Percentiles rank a stretch among this genome's conserved stretches.
Conservation (phyloP, 352 stramenopile genomes). For the Blastocystis sp. region DNA sequence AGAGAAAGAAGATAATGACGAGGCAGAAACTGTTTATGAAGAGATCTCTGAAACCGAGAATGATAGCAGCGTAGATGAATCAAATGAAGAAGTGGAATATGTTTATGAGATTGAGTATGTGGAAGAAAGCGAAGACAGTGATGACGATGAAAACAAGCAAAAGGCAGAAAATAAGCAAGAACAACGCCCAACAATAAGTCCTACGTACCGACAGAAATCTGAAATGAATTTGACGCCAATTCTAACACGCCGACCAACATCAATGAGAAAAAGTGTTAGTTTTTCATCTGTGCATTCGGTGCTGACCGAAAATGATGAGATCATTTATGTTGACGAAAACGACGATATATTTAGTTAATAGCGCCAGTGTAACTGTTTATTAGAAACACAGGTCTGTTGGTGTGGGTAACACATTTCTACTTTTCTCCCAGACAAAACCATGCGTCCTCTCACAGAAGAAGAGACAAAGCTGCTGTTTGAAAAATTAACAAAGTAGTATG, state of each 20-base stretch:
- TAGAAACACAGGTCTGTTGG: not conserved
- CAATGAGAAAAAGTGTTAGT: conserved; percentile 35
- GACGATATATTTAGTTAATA: conserved; percentile 52
- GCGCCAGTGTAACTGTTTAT: not conserved
- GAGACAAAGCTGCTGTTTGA: conserved; percentile 94
- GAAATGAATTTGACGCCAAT: not conserved
- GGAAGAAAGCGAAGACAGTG: not conserved
- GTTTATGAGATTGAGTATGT: conserved; percentile 34
- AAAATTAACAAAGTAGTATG: conserved; percentile 84
- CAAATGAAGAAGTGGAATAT: conserved; percentile 25
- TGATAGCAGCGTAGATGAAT: not conserved
- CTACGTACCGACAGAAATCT: not conserved
- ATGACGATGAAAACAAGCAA: not conserved
- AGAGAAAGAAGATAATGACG: not conserved
- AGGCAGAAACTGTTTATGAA: not conserved
- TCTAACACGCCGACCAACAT: not conserved
- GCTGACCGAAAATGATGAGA: not conserved
- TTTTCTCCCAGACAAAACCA: conserved; percentile 65
- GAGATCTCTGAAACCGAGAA: not conserved
- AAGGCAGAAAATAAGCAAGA: not conserved
- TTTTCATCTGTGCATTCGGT: conserved; percentile 37
- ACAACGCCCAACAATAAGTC: not conserved
- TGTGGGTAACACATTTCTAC: not conserved
- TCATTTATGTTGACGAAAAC: conserved; percentile 44
- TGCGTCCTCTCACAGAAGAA: conserved; percentile 95